phyloP scores from a whole-genome alignment of 1,139 yeast genomes.

The Debaryomyces psychrophilus region DNA sequence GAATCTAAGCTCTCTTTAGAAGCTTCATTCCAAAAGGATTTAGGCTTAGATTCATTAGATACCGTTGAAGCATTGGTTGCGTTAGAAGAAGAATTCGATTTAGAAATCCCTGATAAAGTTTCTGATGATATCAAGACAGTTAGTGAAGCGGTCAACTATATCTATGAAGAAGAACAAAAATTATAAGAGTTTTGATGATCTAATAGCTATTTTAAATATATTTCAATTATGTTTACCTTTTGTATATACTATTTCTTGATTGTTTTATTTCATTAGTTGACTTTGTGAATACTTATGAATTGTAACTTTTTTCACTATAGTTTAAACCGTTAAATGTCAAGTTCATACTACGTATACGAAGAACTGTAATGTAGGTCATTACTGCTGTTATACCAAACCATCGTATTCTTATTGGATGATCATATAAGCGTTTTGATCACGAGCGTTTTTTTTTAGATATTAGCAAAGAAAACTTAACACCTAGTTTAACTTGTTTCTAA shows the following conservation, averaged over 20 bases:
- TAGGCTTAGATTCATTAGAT: conserved; percentile 72
- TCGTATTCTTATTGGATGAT: conserved; percentile 3
- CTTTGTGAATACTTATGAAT: conserved; percentile 3
- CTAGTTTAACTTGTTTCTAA: background rate
- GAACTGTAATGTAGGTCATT: background rate
- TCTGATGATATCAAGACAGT: conserved; percentile 72
- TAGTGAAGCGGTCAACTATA: conserved; percentile 68
- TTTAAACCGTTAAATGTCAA: background rate
- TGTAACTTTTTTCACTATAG: background rate
- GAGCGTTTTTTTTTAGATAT: background rate
- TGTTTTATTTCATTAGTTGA: conserved; percentile 7
- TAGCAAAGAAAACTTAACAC: conserved; percentile 1
- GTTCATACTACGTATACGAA: background rate
- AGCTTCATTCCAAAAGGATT: conserved; percentile 61
- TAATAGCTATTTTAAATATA: conserved; percentile 3
- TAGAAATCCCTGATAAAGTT: conserved; percentile 69
- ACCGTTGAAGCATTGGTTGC: conserved; percentile 74
- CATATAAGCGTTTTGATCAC: conserved; percentile 5
- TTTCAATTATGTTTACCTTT: conserved; percentile 8
- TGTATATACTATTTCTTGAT: conserved; percentile 9
- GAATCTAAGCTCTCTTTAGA: conserved; percentile 47
- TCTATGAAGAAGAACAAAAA: conserved; percentile 52
- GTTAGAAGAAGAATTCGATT: conserved; percentile 71
- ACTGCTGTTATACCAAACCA: background rate
- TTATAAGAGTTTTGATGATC: conserved; percentile 26